Base-by-base conservation (phyloP, 2,329 filamentous ascomycete genomes). In the Aspergillus neotritici region DNA sequence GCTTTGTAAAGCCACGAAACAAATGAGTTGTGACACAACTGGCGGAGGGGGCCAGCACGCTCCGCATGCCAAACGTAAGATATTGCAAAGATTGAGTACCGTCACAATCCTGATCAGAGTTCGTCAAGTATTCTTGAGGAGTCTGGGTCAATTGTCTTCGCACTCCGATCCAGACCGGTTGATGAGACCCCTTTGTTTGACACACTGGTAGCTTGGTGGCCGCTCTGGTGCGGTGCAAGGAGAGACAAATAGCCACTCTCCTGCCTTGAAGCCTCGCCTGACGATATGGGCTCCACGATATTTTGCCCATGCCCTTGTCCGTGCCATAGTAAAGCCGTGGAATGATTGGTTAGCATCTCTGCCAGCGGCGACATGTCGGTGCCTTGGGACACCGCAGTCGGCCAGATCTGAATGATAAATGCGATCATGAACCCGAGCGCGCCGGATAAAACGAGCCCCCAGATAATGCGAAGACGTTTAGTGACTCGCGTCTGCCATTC, bases 401-500 rank as follows among this genome's bases (percentile, higher is more conserved):
- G 50, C 55, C 54, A 59, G 34, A 55, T 58, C 31, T 58, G 61
- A 25, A 60, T 31, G 10, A 57, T 46, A n/a, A 62, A 37, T 4
- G 58, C 61, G 25, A 65, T 38, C 11, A 65, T 35, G 6, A 65
- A 28, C 28, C 65, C 44, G 21, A 66, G 33, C 13, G 63, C 38
- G 5, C 53, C 51, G 5, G 53, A 51, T 10, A 46, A 49, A 14
- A 65, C 44, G 16, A 60, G 49, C 0, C 53, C 55, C 66, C 64
- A 70, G 45, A 68, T 57, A 15, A 71, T 61, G 14, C 65, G 64
- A 32, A 70, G 50, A 34, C 68, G 54, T 39, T 65, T 60, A 33
- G 57, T 64, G 5, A 67, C 56, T 15, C 62, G 60, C 28, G 54
- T 60, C 55, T 70, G 67, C 62, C 64, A 70, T 41, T 72, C 66